Percentiles rank a stretch among this genome's conserved stretches.
These are phyloP conservation scores for Tylopilus sp. DNA, from an alignment of 768 basidiomycete genomes.

Conservation along the genomic window DNA sequence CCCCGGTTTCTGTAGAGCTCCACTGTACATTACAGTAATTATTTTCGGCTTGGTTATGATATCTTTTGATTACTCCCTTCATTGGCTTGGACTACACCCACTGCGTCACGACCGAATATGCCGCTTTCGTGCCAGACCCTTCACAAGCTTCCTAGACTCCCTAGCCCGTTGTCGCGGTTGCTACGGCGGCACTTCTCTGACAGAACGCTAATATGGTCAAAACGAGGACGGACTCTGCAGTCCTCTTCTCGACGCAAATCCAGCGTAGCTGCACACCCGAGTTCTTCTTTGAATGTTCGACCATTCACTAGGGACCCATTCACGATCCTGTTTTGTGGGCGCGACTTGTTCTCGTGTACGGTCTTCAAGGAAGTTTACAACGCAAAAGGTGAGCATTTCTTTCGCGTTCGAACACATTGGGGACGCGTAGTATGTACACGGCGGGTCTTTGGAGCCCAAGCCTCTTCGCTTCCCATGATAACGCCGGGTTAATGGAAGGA, in stretches of 20 bases:
- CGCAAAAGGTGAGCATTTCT: conserved; percentile 50
- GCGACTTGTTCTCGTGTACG: conserved; percentile 81
- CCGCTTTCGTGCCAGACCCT: background rate
- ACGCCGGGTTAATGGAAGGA: no score
- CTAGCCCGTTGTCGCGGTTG: background rate
- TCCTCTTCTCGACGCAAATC: background rate
- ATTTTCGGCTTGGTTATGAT: background rate
- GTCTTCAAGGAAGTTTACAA: conserved; percentile 62
- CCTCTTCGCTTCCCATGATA: no score
- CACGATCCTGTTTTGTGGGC: conserved; percentile 84
- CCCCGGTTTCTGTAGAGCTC: conserved; percentile 1
- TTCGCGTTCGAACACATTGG: background rate
- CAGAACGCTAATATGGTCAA: background rate
- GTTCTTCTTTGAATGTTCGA: background rate
- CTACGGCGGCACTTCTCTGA: background rate
- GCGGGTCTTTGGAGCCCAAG: background rate
- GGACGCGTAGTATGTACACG: background rate
- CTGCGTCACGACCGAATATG: background rate
- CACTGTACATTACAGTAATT: conserved; percentile 12
- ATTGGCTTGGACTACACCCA: background rate
- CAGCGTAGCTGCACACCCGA: background rate
- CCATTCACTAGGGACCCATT: conserved; percentile 38
- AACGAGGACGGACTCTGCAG: background rate
- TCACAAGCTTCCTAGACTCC: background rate
- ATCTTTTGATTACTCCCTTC: conserved; percentile 8